These are phyloP conservation scores for Adansonia digitata DNA, from an alignment of 345 rosid genomes.

Conservation along the genomic window DNA sequence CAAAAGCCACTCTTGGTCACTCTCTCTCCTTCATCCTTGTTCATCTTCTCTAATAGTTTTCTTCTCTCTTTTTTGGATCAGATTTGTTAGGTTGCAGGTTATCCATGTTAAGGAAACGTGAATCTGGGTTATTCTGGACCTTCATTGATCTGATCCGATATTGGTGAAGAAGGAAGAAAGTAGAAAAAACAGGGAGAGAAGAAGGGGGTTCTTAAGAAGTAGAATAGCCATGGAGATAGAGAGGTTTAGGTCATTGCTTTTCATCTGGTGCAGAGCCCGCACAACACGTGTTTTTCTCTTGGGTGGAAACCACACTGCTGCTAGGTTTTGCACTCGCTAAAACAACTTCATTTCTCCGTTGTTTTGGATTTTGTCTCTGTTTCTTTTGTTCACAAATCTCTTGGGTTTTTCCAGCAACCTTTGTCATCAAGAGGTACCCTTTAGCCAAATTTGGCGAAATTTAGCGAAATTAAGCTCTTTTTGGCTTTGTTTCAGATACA, in stretches of 20 bases:
- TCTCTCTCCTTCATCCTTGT: background rate
- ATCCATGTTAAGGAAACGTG: background rate
- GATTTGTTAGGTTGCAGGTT: background rate
- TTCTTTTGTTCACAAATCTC: background rate
- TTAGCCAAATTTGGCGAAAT: background rate
- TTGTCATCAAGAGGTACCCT: slow-evolving; percentile 17
- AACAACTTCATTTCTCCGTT: background rate
- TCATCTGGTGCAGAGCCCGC: slow-evolving; percentile 36
- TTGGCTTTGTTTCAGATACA: background rate
- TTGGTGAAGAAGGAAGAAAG: slow-evolving; percentile 3
- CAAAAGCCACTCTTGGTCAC: no score
- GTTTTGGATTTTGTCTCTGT: slow-evolving; percentile 9
- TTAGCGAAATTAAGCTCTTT: background rate
- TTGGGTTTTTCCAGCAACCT: background rate
- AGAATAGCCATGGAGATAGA: slow-evolving; percentile 30
- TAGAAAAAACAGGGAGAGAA: background rate
- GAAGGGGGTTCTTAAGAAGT: background rate
- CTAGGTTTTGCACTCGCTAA: slow-evolving; percentile 58
- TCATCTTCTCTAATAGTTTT: background rate
- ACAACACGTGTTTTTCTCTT: slow-evolving; percentile 38
- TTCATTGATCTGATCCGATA: slow-evolving; percentile 2
- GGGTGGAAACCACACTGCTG: slow-evolving; percentile 68
- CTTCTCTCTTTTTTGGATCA: background rate
- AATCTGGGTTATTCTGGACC: background rate
- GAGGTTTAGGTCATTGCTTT: slow-evolving; percentile 39